Evolutionary conservation across 352 stramenopile species (phyloP).

Genomic region (Pythium rhizo-oryzae): DNA sequence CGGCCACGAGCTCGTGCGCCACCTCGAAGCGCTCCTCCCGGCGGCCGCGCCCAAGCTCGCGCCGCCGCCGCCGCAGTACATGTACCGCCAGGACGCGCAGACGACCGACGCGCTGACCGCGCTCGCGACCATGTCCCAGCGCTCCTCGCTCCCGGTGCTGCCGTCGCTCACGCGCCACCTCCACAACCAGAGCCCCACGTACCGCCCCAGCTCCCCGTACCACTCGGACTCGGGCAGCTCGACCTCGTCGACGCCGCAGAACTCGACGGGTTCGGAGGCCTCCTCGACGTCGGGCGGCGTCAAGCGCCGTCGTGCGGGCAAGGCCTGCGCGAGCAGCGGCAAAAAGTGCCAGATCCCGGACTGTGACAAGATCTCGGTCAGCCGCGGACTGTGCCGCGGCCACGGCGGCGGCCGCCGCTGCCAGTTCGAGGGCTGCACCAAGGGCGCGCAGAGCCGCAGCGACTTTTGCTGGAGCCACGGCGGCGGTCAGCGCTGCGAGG

Average conservation of each 20-base stretch:
- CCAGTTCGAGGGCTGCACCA: constrained; percentile 48
- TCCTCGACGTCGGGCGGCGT: too few relatives aligned
- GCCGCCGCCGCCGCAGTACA: background rate
- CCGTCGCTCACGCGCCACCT: background rate
- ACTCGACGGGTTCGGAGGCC: too few relatives aligned
- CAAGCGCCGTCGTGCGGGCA: too few relatives aligned
- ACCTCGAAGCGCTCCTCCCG: constrained; percentile 2
- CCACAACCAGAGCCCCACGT: background rate
- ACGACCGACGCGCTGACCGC: constrained; percentile 48
- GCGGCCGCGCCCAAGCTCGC: constrained; percentile 27
- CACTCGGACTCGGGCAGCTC: constrained; percentile 1
- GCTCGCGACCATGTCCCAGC: constrained; percentile 7
- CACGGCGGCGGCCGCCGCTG: constrained; percentile 69
- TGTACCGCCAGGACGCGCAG: constrained; percentile 8
- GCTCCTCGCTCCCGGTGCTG: background rate
- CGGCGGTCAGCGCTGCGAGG: constrained; percentile 64
- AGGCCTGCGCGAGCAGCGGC: constrained; percentile 13
- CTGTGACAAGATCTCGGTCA: constrained; percentile 66
- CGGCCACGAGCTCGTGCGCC: constrained; percentile 5
- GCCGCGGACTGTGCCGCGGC: constrained; percentile 54
- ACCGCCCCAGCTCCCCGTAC: background rate
- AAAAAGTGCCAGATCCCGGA: constrained; percentile 61
- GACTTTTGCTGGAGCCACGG: constrained; percentile 70
- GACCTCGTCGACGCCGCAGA: background rate
- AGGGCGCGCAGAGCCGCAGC: constrained; percentile 59